These are phyloP conservation scores for Schwanniomyces vanrijiae DNA, from an alignment of 805 yeast species.

Conservation along the genomic window DNA sequence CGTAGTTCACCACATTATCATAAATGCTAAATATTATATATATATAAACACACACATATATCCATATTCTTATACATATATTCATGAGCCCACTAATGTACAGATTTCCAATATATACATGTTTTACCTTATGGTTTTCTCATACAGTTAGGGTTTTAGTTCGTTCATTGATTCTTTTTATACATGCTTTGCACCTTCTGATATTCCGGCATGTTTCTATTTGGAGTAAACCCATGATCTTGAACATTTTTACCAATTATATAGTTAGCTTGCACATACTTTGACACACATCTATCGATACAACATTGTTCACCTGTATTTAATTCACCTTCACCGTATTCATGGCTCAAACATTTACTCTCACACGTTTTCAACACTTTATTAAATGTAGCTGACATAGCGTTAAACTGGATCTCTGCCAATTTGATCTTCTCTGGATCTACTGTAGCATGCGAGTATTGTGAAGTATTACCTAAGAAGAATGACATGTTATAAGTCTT, in stretches of 20 bases:
- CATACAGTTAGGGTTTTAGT: background rate
- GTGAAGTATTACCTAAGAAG: constrained; percentile 51
- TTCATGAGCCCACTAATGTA: background rate
- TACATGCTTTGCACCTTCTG: constrained; percentile 19
- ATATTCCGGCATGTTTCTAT: constrained; percentile 43
- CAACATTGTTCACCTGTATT: constrained; percentile 83
- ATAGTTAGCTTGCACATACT: constrained; percentile 73
- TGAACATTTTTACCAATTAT: constrained; percentile 56
- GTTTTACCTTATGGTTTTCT: background rate
- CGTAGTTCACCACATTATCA: background rate
- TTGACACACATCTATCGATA: constrained; percentile 81
- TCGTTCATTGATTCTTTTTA: background rate
- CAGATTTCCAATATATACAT: background rate
- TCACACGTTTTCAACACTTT: constrained; percentile 63
- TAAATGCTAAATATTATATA: background rate
- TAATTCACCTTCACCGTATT: constrained; percentile 81
- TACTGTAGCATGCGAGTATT: constrained; percentile 46
- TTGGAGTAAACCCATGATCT: constrained; percentile 43
- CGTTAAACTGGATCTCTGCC: constrained; percentile 69
- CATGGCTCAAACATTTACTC: constrained; percentile 79
- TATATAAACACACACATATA: background rate
- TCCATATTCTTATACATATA: background rate
- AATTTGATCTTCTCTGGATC: constrained; percentile 59
- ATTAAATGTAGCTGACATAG: constrained; percentile 57
- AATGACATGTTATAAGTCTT: constrained; percentile 52